Percentiles rank a stretch among this genome's conserved stretches.
phyloP scores from a whole-genome alignment of 768 basidiomycete species.

The Kwoniella sp. region DNA sequence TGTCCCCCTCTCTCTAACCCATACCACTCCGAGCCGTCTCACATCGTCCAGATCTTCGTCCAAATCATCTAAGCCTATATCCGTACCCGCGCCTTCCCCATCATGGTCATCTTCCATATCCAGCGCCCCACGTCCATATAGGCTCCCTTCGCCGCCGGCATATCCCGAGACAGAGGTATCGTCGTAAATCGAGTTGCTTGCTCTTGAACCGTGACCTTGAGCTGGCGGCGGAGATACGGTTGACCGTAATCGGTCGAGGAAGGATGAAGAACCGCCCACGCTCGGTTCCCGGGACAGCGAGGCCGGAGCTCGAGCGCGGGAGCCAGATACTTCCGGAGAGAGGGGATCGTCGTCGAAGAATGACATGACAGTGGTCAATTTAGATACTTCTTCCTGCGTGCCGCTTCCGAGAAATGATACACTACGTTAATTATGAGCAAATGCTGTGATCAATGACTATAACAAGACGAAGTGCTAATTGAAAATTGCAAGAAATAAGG shows the following conservation, averaged over 20 bases:
- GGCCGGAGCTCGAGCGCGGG: neutral
- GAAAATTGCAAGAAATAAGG: too few relatives aligned
- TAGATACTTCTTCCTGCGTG: too few relatives aligned
- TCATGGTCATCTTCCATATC: conserved; percentile 8
- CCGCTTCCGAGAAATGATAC: too few relatives aligned
- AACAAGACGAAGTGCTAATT: too few relatives aligned
- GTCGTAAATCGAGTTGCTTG: conserved; percentile 15
- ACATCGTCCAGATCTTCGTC: conserved; percentile 45
- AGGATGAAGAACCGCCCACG: conserved; percentile 12
- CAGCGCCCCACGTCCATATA: neutral
- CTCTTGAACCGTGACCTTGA: conserved; percentile 3
- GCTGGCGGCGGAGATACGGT: conserved; percentile 15
- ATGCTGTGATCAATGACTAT: too few relatives aligned
- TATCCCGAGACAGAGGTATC: conserved; percentile 1
- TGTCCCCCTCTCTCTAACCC: conserved; percentile 53
- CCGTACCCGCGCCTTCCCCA: neutral
- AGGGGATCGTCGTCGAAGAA: conserved; percentile 15
- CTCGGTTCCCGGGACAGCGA: conserved; percentile 10
- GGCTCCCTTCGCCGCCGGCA: neutral
- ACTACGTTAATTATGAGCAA: too few relatives aligned
- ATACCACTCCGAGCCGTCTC: conserved; percentile 35
- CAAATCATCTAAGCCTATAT: conserved; percentile 16
- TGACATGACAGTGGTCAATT: conserved; percentile 17
- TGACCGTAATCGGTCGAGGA: conserved; percentile 21
- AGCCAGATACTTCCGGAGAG: neutral